Evolutionary conservation across 2,329 filamentous ascomycete genomes (phyloP), one percentile per base, ranked within the genome.

Genomic region (Epichloe gansuensis): DNA sequence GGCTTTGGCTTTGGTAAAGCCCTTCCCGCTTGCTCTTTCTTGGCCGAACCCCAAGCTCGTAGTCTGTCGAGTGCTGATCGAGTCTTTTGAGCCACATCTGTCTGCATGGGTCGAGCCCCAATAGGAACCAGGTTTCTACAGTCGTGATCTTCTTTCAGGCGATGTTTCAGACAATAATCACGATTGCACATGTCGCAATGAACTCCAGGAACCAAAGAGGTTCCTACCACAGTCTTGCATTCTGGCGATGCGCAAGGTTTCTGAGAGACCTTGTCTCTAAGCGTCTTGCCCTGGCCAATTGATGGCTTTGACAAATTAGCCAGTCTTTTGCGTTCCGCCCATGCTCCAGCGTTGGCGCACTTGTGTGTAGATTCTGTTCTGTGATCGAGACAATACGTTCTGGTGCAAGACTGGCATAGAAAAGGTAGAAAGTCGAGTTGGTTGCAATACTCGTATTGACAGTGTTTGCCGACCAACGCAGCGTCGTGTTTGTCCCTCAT

Each of bases 381-480:
- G 75, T 98, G 93, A 65, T 97, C 91, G 59, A 95, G 85, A 68
- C 94, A 98, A 73, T 83, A 98, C 15, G 86, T 91, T 54, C 81
- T 79, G 58, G 68, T 79, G 72, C 93, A 98, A 60, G 87, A 93
- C 66, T 94, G 88, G 73, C 93, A 98, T 64, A 83, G 79, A 69
- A 97, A 97, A 4, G 93, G 93, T 4, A 98, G 81, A 69, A 98
- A 97, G 71, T 97, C 93, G 55, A 97, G 86, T 65, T 93, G 87
- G 66, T 91, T 86, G 76, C 93, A 98, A 75, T 89, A 94, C 58
- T 85, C 75, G 70, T 87, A 85, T 68, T 96, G 83, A 78, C 93
- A 98, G 74, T 96, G 91, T 56, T 81, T 81, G 69, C 93, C 93
- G 61, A 97, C 85, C 25, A 91, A 80, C 62, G 88, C 85, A 47